Evolutionary conservation across 495 filamentous ascomycete species (phyloP), one percentile per base, ranked within the genome.

Genomic region (Talaromyces ruber): DNA sequence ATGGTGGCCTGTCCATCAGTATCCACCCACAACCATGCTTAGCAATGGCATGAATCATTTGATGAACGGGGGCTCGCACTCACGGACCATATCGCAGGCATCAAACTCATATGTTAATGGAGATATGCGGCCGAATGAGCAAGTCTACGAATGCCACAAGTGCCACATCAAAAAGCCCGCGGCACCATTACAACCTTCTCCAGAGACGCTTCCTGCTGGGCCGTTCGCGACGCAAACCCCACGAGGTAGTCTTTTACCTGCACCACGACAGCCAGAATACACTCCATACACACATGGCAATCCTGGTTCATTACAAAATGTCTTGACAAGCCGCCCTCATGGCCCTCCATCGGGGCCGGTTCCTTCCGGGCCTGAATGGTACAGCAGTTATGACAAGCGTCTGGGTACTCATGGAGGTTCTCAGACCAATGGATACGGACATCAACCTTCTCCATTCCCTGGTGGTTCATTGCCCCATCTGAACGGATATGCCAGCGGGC

Each of bases 121-220:
- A 2, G 72, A 77, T 32, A 64, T 50, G 16, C 62, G 56, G 28
- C 45, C 62, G 24, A 64, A 53, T 29, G 67, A 69, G 61, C 29
- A 58, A 6, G 51, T 64, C 3, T 77, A 75, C 30, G 77, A 81
- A 66, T 83, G 81, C 63, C 81, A 83, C 65, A 82, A 81, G 62
- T 83, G 81, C 61, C 76, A 82, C 64, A 62, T 82, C 53, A 79
- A 78, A 66, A 74, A 74, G 54, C 63, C 70, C 25, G 61, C 50
- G 30, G 37, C 66, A 22, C 71, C 56, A 37, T 28, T 64, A 28
- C 72, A 73, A 58, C 66, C 71, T 18, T 70, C 73, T 45, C 64
- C 70, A 2, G 75, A 79, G 9, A 54, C 51, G 11, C 51, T 28
- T 26, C 26, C 51, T 14, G 51, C 51, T 22, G 51, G 51, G 12